Evolutionary conservation across 2,329 filamentous ascomycete species (phyloP).

Genomic region (Aspergillus latus): DNA sequence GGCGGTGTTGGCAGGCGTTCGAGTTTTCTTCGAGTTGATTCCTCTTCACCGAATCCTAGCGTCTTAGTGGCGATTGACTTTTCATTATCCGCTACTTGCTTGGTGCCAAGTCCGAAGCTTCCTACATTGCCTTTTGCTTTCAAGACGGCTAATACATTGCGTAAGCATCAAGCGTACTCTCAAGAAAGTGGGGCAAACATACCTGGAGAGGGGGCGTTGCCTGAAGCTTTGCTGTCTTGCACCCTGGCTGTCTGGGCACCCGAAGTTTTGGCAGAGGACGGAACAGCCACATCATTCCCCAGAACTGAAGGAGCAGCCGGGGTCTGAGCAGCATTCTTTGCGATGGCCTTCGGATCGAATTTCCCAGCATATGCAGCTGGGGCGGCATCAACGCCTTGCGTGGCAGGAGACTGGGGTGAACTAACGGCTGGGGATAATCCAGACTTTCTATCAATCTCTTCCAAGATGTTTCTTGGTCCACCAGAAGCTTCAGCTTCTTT

Average conservation of each 20-base stretch:
- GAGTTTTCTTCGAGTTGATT: slow-evolving; percentile 81
- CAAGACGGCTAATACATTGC: slow-evolving; percentile 47
- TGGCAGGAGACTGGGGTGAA: slow-evolving; percentile 53
- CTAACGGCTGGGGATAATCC: slow-evolving; percentile 55
- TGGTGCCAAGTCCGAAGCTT: slow-evolving; percentile 77
- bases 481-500: slow-evolving; percentile 63
- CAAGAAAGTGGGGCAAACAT: slow-evolving; percentile 18
- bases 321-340: slow-evolving; percentile 69
- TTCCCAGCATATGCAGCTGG: slow-evolving; percentile 69
- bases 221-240: slow-evolving; percentile 47
- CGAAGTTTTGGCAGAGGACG: slow-evolving; percentile 47
- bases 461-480: slow-evolving; percentile 65
- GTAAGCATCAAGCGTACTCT: slow-evolving; percentile 4
- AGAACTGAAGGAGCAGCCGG: slow-evolving; percentile 57
- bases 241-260: slow-evolving; percentile 36
- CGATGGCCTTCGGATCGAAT: slow-evolving; percentile 83
- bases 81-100: slow-evolving; percentile 63
- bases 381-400: slow-evolving; percentile 49
- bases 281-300: slow-evolving; percentile 56
- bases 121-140: slow-evolving; percentile 73
- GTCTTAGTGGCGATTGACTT: slow-evolving; percentile 70
- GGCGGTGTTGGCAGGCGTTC: slow-evolving; percentile 82
- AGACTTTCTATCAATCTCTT: slow-evolving; percentile 72
- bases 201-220: slow-evolving; percentile 45
- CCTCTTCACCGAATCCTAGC: slow-evolving; percentile 84